A percentile compares a stretch with the other conserved stretches of the same genome.
Evolutionary conservation across 2,329 filamentous ascomycete genomes (phyloP).

Genomic region (Cladorrhinum sp.): DNA sequence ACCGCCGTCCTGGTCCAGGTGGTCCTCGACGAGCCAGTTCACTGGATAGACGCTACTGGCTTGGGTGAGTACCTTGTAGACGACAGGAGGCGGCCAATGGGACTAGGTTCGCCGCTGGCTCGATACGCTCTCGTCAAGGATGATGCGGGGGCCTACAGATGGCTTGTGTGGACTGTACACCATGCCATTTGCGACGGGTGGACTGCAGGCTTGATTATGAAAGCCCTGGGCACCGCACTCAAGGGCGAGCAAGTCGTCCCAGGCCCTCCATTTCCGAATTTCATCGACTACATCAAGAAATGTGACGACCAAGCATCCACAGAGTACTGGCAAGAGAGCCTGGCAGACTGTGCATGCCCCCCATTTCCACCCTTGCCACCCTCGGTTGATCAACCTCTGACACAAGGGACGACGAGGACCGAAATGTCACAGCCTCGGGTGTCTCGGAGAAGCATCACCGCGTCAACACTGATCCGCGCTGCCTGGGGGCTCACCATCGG

Average conservation of each 20-base stretch:
- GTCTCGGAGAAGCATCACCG: constrained; percentile 36
- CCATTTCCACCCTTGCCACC: constrained; percentile 47
- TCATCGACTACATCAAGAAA: constrained; percentile 46
- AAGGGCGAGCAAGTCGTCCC: no score
- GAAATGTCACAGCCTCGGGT: not conserved
- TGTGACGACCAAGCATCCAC: constrained; percentile 38
- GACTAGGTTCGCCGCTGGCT: not conserved
- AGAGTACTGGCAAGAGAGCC: constrained; percentile 44
- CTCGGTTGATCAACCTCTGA: constrained; percentile 35
- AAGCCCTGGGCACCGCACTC: constrained; percentile 42
- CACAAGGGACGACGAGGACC: not conserved
- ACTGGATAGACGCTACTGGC: not conserved
- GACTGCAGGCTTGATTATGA: no score
- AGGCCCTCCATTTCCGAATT: no score
- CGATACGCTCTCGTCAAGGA: not conserved
- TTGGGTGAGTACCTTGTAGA: not conserved
- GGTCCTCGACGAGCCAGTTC: not conserved
- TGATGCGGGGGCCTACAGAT: constrained; percentile 31
- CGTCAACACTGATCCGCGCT: constrained; percentile 56
- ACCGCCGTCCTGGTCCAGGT: not conserved
- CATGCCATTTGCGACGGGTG: constrained; percentile 56
- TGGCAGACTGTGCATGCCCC: constrained; percentile 44
- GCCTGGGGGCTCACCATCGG: constrained; percentile 57
- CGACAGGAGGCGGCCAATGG: not conserved
- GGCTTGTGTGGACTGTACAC: constrained; percentile 49